Base-by-base conservation (phyloP, 2,329 filamentous ascomycete species). In the Diaporthe vexans region DNA sequence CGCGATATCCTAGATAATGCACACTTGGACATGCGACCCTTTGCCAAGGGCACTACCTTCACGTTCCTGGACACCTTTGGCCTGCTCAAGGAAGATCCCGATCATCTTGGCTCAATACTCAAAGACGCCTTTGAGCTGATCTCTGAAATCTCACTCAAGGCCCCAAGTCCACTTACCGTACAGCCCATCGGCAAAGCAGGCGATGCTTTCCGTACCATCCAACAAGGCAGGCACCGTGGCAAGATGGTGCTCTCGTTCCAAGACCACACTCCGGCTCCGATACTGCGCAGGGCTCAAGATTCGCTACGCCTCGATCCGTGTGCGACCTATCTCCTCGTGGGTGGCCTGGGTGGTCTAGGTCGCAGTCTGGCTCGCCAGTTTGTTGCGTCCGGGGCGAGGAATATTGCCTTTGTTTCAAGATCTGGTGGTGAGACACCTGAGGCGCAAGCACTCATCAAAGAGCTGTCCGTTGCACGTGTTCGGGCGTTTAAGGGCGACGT, bases 161-260 rank as follows among this genome's bases (percentile, higher is more conserved):
- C 71, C 2, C 21, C 59, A 79, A 1, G 78, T 85, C 1, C 37
- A 4, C 37, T 40, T 11, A 13, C 37, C 4, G 37, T 40, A 2
- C 37, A 40, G 37, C 37, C 37, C 2, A 13, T 40, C 4, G 37
- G 37, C 0, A 40, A 40, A 40, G 37, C 37, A 40, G 78, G 79
- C 5, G 77, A 82, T 0, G 83, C 83, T 0, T 85, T 87, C 74
- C 79, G 83, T 3, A 78, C 81, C n/a, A 83, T 88, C 68, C 73
- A 69, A n/a, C 48, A 35, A 33, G 65, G 65, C 2, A 69, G 40
- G 15, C 65, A 69, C 48, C 8, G 6, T 9, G 65, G 65, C 65
- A 69, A 69, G 51, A 10, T 24, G 11, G 33, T 40, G 33, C 33
- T 57, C 8, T 33, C 73, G 10, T 69, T 24, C 54, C 56, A 68